A percentile compares a stretch with the other conserved stretches of the same genome.
phyloP scores from a whole-genome alignment of 805 yeast species.

The Torulaspora gathmanii region DNA sequence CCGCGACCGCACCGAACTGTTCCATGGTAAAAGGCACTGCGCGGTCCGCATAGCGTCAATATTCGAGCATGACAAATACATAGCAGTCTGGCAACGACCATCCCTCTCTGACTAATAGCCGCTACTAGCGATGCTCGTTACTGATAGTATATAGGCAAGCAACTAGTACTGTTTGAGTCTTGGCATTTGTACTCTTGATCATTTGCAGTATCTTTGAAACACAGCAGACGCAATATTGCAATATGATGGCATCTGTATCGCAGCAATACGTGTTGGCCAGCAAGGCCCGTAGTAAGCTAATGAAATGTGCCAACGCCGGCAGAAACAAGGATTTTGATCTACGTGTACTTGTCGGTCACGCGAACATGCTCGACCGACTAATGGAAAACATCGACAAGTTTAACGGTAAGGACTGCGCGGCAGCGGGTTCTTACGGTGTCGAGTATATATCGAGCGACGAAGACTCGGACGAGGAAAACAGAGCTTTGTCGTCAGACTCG shows the following conservation, averaged over 20 bases:
- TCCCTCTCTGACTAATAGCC: constrained; percentile 6
- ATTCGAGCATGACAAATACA: neutral
- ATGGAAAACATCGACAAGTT: constrained; percentile 21
- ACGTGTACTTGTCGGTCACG: constrained; percentile 34
- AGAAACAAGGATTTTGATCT: constrained; percentile 25
- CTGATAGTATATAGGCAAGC: too few relatives aligned
- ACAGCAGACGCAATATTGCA: constrained; percentile 4
- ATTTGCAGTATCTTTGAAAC: neutral
- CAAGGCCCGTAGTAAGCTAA: constrained; percentile 24
- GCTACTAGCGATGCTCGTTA: neutral
- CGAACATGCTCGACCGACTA: constrained; percentile 31
- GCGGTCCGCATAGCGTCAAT: too few relatives aligned
- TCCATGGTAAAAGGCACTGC: too few relatives aligned
- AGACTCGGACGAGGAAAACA: constrained; percentile 15
- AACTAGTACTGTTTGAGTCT: too few relatives aligned
- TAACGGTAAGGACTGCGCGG: constrained; percentile 5
- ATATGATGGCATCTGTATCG: constrained; percentile 9
- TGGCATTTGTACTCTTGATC: neutral
- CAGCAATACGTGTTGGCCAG: constrained; percentile 21
- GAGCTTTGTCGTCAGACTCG: constrained; percentile 4
- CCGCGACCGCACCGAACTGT: neutral
- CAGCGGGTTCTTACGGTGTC: neutral
- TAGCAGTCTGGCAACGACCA: neutral
- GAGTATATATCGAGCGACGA: constrained; percentile 14
- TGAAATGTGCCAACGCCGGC: constrained; percentile 17